Conservation (phyloP, 75 land plant species). For the Chamaecyparis obtusa region DNA sequence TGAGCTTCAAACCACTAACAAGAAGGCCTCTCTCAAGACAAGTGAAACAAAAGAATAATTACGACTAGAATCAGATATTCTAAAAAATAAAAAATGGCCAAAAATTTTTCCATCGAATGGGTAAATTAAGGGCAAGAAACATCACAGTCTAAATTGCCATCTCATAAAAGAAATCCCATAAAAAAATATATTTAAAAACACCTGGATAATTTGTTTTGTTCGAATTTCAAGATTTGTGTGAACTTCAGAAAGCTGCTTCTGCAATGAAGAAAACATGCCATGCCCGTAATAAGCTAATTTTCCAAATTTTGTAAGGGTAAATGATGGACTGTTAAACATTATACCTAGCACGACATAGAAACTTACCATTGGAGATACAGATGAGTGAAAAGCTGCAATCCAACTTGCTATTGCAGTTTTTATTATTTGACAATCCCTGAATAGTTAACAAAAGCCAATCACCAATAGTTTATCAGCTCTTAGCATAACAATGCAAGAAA, state of each 20-base stretch:
- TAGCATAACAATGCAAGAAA: not conserved
- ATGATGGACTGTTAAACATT: not conserved
- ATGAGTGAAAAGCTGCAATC: slow-evolving; percentile 44
- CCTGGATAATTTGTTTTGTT: slow-evolving; percentile 37
- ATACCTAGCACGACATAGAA: not conserved
- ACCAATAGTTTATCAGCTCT: not conserved
- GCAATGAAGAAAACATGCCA: not conserved
- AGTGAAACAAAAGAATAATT: not conserved
- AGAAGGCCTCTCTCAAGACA: not conserved
- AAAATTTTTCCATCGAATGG: not conserved
- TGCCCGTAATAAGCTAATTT: not conserved
- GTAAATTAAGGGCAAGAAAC: not conserved
- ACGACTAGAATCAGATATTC: not conserved
- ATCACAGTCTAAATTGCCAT: not conserved
- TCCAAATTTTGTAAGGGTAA: not conserved
- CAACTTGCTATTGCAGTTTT: slow-evolving; percentile 31
- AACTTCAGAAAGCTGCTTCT: slow-evolving; percentile 24
- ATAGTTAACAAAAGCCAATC: not conserved
- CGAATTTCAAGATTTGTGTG: slow-evolving; percentile 26
- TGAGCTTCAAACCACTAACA: not conserved
- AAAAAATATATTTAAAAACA: not conserved
- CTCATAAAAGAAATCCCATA: not conserved
- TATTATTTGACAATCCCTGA: slow-evolving; percentile 28
- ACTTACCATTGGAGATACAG: slow-evolving; percentile 36
- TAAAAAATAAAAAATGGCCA: not conserved